These are phyloP conservation scores for Fusarium agapanthi DNA, from an alignment of 2,329 filamentous ascomycete species.

Conservation along the genomic window DNA sequence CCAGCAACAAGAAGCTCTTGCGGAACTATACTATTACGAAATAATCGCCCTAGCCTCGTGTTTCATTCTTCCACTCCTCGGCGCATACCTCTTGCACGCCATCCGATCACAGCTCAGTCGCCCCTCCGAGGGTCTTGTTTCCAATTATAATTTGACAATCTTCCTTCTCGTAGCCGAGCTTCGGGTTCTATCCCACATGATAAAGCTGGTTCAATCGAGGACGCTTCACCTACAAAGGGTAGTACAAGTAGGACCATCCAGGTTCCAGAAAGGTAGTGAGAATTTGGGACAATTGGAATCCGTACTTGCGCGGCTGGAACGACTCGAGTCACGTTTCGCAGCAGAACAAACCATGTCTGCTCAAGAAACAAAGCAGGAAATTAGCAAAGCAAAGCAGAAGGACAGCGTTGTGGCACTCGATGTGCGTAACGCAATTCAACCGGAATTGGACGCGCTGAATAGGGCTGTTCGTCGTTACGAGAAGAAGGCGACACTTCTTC, in stretches of 20 bases:
- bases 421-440: constrained; percentile 72
- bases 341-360: constrained; percentile 36
- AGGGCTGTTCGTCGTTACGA: constrained; percentile 91
- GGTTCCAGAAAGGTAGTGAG: constrained; percentile 41
- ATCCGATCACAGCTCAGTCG: constrained; percentile 83
- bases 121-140: constrained; percentile 86
- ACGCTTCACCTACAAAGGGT: constrained; percentile 84
- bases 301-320: constrained; percentile 72
- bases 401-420: constrained; percentile 61
- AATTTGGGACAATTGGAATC: constrained; percentile 59
- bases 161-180: constrained; percentile 90
- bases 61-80: constrained; percentile 79
- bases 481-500: constrained; percentile 81
- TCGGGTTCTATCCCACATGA: constrained; percentile 80
- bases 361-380: constrained; percentile 46
- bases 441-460: constrained; percentile 87
- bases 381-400: constrained; percentile 51
- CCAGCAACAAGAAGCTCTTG: constrained; percentile 54
- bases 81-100: constrained; percentile 84
- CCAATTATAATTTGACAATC: constrained; percentile 91
- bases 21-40: constrained; percentile 79
- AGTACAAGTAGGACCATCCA: constrained; percentile 64
- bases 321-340: constrained; percentile 67
- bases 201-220: constrained; percentile 80
- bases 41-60: constrained; percentile 78